Percentiles rank a stretch among this genome's conserved stretches.
Conservation (phyloP, 2,329 filamentous ascomycete genomes). For the Talaromyces sp. region DNA sequence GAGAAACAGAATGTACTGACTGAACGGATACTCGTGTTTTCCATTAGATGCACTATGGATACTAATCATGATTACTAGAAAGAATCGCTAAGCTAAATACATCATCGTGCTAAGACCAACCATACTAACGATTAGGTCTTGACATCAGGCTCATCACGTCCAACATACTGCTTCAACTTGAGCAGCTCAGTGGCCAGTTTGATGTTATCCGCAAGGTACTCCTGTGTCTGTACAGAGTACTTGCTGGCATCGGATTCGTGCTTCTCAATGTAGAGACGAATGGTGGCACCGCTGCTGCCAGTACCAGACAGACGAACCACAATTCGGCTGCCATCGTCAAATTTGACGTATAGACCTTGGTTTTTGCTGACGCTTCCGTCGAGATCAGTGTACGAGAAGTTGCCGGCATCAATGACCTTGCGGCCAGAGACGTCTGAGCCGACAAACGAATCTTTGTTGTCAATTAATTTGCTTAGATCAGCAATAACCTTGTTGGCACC, state of each 20-base stretch:
- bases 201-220: conserved; percentile 89
- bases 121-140: conserved; percentile 65
- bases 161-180: conserved; percentile 90
- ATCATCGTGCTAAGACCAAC: conserved; percentile 6
- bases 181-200: conserved; percentile 78
- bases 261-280: conserved; percentile 95
- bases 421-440: conserved; percentile 78
- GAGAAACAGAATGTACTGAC: background rate
- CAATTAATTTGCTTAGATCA: conserved; percentile 74
- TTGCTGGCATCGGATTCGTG: conserved; percentile 75
- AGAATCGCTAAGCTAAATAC: conserved; percentile 1
- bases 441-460: conserved; percentile 69
- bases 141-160: conserved; percentile 89
- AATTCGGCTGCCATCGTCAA: conserved; percentile 90
- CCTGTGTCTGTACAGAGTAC: conserved; percentile 68
- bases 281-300: conserved; percentile 90
- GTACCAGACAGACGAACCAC: conserved; percentile 94
- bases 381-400: conserved; percentile 98
- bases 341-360: conserved; percentile 92
- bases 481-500: conserved; percentile 87
- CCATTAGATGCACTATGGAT: background rate
- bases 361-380: conserved; percentile 93
- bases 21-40: background rate
- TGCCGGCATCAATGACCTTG: conserved; percentile 83
- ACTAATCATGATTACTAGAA: conserved; percentile 4